Conservation (phyloP, 139 green algal species). For the Coelastrella sp. region DNA sequence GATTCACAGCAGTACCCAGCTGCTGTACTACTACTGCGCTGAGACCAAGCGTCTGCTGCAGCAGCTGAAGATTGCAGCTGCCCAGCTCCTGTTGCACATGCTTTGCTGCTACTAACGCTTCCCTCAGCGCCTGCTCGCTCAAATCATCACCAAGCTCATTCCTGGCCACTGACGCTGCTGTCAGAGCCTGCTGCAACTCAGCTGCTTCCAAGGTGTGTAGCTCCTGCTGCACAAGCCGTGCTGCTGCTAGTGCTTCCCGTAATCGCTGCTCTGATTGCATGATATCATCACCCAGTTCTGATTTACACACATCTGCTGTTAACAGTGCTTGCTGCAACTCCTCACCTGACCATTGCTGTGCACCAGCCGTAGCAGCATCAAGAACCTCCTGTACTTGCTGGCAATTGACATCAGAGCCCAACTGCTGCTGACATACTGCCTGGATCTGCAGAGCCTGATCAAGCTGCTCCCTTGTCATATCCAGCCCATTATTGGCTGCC, state of each 20-base stretch:
- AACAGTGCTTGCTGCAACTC: slow-evolving; percentile 39
- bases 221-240: slow-evolving; percentile 14
- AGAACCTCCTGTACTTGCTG: slow-evolving; percentile 41
- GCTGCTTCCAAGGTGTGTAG: neutral
- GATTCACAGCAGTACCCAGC: neutral
- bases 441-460: neutral
- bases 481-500: neutral
- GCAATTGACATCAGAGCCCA: neutral
- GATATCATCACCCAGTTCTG: neutral
- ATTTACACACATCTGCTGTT: neutral
- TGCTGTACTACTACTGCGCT: neutral
- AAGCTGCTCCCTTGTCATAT: neutral
- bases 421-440: slow-evolving; percentile 32
- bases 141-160: slow-evolving; percentile 14
- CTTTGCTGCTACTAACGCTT: slow-evolving; percentile 1
- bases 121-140: neutral
- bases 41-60: neutral
- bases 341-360: neutral
- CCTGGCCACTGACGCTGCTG: neutral
- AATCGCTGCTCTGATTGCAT: slow-evolving; percentile 16
- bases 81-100: slow-evolving; percentile 28
- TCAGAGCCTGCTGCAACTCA: neutral
- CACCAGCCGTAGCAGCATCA: neutral
- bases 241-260: slow-evolving; percentile 8
- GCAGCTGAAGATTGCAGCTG: neutral